Conservation (phyloP, 2,329 filamentous ascomycete species). For the Cercospora sesami region DNA sequence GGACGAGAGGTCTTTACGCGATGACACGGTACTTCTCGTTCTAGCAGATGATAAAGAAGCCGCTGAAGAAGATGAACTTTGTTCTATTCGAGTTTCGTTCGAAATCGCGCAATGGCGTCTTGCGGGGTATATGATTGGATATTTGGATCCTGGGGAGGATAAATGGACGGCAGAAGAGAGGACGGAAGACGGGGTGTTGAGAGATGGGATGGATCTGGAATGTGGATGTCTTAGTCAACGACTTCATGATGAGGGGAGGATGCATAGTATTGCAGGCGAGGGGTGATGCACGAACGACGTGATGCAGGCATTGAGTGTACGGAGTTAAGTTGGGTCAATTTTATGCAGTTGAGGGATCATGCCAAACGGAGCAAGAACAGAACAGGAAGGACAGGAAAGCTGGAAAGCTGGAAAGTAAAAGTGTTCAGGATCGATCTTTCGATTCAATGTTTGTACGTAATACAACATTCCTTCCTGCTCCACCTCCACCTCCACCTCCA, state of each 20-base stretch:
- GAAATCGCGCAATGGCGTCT: not conserved
- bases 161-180: not conserved
- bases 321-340: not conserved
- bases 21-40: conserved; percentile 1
- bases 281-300: not conserved
- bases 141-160: not conserved
- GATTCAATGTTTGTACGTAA: conserved; percentile 1
- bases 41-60: not conserved
- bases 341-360: not conserved
- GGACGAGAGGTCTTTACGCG: not conserved
- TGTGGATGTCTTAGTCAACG: not conserved
- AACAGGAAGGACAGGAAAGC: not conserved
- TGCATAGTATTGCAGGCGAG: not conserved
- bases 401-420: not conserved
- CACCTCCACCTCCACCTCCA: not conserved
- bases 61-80: not conserved
- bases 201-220: not conserved
- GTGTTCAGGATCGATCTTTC: not conserved
- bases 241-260: not conserved
- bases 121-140: not conserved
- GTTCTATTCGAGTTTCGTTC: not conserved
- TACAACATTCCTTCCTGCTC: not conserved
- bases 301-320: not conserved
- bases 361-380: not conserved
- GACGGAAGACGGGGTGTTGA: not conserved